These are phyloP conservation scores for Entelexis sorbosivorans DNA, from an alignment of 1,139 yeast species.

Conservation along the genomic window DNA sequence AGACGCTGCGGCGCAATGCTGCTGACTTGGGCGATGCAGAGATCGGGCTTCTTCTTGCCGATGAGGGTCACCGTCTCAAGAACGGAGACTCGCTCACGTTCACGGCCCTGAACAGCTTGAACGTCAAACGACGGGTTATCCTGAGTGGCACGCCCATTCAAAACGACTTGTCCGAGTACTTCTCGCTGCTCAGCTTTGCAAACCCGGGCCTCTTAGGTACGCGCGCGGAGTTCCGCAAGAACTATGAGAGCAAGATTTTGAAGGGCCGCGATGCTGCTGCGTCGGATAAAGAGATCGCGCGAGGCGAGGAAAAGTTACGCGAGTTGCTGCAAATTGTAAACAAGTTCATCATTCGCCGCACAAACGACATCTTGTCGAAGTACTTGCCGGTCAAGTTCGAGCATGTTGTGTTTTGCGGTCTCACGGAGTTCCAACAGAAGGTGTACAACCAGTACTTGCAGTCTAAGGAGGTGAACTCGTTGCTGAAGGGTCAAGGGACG, in stretches of 20 bases:
- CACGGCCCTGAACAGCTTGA: constrained; percentile 70
- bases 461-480: constrained; percentile 64
- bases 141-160: constrained; percentile 97
- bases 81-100: constrained; percentile 92
- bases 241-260: constrained; percentile 69
- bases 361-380: constrained; percentile 87
- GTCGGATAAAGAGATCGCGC: constrained; percentile 59
- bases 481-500: constrained; percentile 53
- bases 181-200: constrained; percentile 80
- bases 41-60: constrained; percentile 83
- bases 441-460: constrained; percentile 67
- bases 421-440: constrained; percentile 64
- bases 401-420: constrained; percentile 81
- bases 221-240: constrained; percentile 69
- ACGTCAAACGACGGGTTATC: constrained; percentile 81
- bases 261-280: constrained; percentile 88
- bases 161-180: constrained; percentile 89
- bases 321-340: constrained; percentile 72
- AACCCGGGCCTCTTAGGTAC: constrained; percentile 90
- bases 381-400: constrained; percentile 92
- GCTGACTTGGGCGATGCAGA: constrained; percentile 66
- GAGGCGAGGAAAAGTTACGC: constrained; percentile 60
- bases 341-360: constrained; percentile 83
- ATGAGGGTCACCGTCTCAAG: constrained; percentile 91
- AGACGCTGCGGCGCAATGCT: constrained; percentile 79